These are phyloP conservation scores for Wickerhamiella spandovensis DNA, from an alignment of 805 yeast species.

Conservation along the genomic window DNA sequence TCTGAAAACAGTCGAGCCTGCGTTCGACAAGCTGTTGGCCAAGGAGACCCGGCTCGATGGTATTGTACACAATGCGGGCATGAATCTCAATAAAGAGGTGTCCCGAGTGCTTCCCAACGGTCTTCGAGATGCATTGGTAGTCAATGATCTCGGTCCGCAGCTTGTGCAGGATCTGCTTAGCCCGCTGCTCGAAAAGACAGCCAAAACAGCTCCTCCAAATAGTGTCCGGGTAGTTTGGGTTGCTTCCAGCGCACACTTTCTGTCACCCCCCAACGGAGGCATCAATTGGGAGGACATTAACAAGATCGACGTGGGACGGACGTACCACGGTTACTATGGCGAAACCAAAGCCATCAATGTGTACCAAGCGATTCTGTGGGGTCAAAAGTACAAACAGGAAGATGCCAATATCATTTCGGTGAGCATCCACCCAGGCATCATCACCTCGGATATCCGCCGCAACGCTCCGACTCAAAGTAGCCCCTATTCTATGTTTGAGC, in stretches of 20 bases:
- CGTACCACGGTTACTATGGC: constrained; percentile 25
- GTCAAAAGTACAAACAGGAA: constrained; percentile 19
- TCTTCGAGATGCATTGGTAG: constrained; percentile 29
- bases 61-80: constrained; percentile 28
- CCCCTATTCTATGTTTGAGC: constrained; percentile 10
- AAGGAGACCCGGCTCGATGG: constrained; percentile 24
- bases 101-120: constrained; percentile 3
- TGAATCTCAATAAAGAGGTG: constrained; percentile 3
- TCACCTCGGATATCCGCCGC: constrained; percentile 29
- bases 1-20: constrained; percentile 30
- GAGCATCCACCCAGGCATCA: constrained; percentile 31
- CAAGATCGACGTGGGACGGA: constrained; percentile 14
- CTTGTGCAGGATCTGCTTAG: constrained; percentile 25
- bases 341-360: constrained; percentile 35
- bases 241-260: constrained; percentile 29
- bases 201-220: constrained; percentile 19
- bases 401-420: constrained; percentile 22
- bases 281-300: constrained; percentile 30
- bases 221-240: constrained; percentile 33
- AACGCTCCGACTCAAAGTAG: constrained; percentile 5
- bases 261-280: constrained; percentile 25
- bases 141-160: constrained; percentile 35
- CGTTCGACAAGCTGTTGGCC: constrained; percentile 21
- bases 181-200: constrained; percentile 28
- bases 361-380: constrained; percentile 29